These are phyloP conservation scores for Neonectria faginata DNA, from an alignment of 2,329 filamentous ascomycete species.

Conservation along the genomic window DNA sequence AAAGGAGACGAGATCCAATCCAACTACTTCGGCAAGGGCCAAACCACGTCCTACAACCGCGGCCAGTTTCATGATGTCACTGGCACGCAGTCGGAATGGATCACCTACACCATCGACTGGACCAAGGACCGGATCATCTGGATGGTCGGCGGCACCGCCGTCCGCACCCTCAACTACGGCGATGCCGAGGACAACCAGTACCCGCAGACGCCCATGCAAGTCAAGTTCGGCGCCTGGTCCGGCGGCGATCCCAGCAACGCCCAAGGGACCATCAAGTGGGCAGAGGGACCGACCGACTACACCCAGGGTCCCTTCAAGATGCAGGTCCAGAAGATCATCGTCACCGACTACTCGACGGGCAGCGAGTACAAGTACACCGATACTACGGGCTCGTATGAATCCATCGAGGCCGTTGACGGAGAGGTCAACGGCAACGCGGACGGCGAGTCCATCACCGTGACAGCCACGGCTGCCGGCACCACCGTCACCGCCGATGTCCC, in stretches of 20 bases:
- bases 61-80: constrained; percentile 79
- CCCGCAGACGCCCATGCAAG: constrained; percentile 94
- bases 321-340: constrained; percentile 79
- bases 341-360: constrained; percentile 95
- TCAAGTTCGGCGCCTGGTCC: constrained; percentile 93
- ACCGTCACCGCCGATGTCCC: constrained; percentile 73
- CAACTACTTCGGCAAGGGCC: constrained; percentile 97
- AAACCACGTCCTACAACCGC: constrained; percentile 86
- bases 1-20: constrained; percentile 84
- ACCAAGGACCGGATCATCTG: constrained; percentile 86
- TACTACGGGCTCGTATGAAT: constrained; percentile 80
- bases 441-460: constrained; percentile 63
- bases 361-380: constrained; percentile 85
- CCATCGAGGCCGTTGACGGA: constrained; percentile 85
- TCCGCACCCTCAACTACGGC: constrained; percentile 78
- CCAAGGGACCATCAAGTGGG: constrained; percentile 88
- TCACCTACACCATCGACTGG: constrained; percentile 95
- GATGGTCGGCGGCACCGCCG: constrained; percentile 81
- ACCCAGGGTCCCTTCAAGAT: constrained; percentile 85
- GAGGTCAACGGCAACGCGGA: constrained; percentile 76
- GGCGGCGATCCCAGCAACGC: constrained; percentile 86
- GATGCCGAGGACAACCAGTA: constrained; percentile 81
- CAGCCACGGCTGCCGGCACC: constrained; percentile 70
- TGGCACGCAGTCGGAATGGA: constrained; percentile 79
- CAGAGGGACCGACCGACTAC: constrained; percentile 87